Evolutionary conservation across 768 basidiomycete species (phyloP), one percentile per base, ranked within the genome.

Genomic region (Naganishia antarctica): DNA sequence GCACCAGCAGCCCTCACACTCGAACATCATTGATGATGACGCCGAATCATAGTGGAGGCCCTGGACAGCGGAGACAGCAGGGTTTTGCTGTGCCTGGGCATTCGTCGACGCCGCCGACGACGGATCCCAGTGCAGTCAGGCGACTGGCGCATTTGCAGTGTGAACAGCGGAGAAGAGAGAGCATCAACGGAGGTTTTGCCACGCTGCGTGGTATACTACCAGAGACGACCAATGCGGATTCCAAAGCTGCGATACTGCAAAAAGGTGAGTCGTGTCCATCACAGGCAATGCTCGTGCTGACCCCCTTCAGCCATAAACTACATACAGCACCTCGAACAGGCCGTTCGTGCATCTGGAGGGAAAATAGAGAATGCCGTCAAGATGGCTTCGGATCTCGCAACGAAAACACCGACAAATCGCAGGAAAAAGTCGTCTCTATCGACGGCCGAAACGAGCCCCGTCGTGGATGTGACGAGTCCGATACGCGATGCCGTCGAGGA

Each of bases 101-200:
- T 18, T 47, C 43, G 62, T 43, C 49, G 34, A n/a, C 26, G 9
- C 18, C 34, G 43, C 41, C 49, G 40, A 31, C 23, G 34, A 18
- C 43, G 41, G 61, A 61, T 43, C 60, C 66, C 7, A 63, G 44
- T 59, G 66, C 66, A 21, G 60, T 60, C 2, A 46, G 66, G 29
- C 50, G 66, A 15, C 31, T 67, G 16, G 66, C 66, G 0, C 66
- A 67, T 59, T 32, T 67, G 57, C 66, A 67, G 26, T 67, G 66
- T 51, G 66, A 67, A 43, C 66, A 67, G 46, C 18, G 66, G 37
- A 50, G 66, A 59, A 45, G 66, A 67, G 66, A 67, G 34, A 66
- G 65, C 25, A 67, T 67, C 61, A 67, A 67, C 34, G 66, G 66
- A 23, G 66, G 66, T 16, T 67, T 67, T 45, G 61, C 61, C 3